Base-by-base conservation (phyloP, 228 moss, liverwort and hornwort genomes). In the Sphagnum magellanicum region DNA sequence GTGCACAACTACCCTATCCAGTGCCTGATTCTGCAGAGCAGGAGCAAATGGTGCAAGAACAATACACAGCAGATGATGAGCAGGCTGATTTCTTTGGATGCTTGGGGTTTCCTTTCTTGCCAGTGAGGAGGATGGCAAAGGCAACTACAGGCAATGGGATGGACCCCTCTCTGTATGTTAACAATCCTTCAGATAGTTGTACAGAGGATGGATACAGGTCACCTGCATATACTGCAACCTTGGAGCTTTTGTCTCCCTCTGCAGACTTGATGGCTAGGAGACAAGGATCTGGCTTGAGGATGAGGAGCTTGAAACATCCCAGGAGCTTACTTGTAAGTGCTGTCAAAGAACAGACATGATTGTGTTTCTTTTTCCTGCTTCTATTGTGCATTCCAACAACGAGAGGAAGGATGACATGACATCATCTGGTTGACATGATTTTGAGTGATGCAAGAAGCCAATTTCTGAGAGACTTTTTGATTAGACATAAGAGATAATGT, bases 161-260 rank as follows among this genome's bases (percentile, higher is more conserved):
- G 32, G 32, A 32, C 32, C 32, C 32, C 32, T 32, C 32, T 32
- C 32, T 32, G 32, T 32, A 32, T 0, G 32, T 32, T 32, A 32
- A 50, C 14, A 52, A 60, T 1, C 55, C 73, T 10, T 66, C 65
- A 17, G 51, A 51, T 3, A 75, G 63, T 10, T 7, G 68, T 51
- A 50, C 48, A 12, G 73, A 7, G 73, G 85, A 71, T 72, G 79
- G 49, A 48, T 63, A n/a, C 50, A 75, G 69, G 5, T 81, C 81
- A 48, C 77, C 81, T 13, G 73, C 68, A 51, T 73, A 81, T 68
- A 70, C 73, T 11, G 72, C 81, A 49, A 78, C 81, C 16, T 68
- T 85, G 61, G 79, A 81, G 74, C 50, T 77, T 64, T 66, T 81
- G 64, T 79, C 85, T 17, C 79, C 85, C 8, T 71, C 81, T 65